Evolutionary conservation across 805 yeast species (phyloP), one percentile per base, ranked within the genome.

Genomic region (Hanseniaspora guilliermondii): DNA sequence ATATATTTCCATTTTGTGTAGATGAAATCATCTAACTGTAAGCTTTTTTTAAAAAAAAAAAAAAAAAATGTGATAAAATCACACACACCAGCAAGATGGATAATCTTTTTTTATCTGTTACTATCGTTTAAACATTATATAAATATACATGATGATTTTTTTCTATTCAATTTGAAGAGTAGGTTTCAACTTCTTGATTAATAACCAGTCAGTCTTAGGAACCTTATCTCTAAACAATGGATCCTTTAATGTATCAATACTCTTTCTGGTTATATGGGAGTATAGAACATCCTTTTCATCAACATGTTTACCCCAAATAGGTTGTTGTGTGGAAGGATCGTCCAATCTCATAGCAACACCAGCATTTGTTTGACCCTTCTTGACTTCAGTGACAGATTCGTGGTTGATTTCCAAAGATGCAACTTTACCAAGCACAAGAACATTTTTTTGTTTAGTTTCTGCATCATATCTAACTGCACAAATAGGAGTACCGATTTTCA

Each of bases 341-440:
- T 93, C 98, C 65, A 93, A 76, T 75, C 98, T 82, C 85, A 93
- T 86, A 58, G 99, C 98, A 59, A 91, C 97, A 79, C 99, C 99
- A 27, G 96, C 97, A 62, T 85, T 79, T 12, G 97, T 87, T 71
- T 86, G 95, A 46, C 97, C 96, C 77, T 87, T 93, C 73, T 87
- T 85, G 47, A 89, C 95, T 32, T 73, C 69, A 55, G 79, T 85
- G 30, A 74, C 76, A 36, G 96, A 72, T 70, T 86, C 86, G 74
- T 93, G 98, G 72, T 91, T 94, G 52, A 93, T 96, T 73, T 93
- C 97, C 68, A 93, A 75, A n/a, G 96, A 86, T 19, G 75, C 81
- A 54, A 93, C 97, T 64, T 79, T 84, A 70, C 99, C 99, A 56
- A 93, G 74, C 12, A 73, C 65, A 57, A 87, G 73, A 53, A 83